Evolutionary conservation across 2,329 filamentous ascomycete species (phyloP), one percentile per base, ranked within the genome.

Genomic region (Nakataea oryzae): DNA sequence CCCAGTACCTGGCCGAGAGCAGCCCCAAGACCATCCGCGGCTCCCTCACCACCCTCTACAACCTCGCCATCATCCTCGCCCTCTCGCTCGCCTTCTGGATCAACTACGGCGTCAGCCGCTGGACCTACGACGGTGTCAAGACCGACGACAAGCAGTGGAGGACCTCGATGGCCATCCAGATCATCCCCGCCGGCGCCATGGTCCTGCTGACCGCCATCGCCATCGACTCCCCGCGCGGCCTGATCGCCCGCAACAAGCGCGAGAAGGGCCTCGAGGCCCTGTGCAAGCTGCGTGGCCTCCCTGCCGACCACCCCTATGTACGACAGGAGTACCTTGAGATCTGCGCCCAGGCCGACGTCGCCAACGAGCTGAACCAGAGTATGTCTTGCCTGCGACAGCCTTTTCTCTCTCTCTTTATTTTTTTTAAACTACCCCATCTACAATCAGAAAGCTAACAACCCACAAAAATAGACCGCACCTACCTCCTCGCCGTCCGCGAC

Each of bases 1-100:
- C 82, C 2, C 77, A 85, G 50, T 86, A 85, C 69, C 80, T 84
- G 57, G 79, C 81, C 1, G 83, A 86, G 68, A 80, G 78, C 66
- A 79, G 82, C 0, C 79, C 81, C 65, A 78, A 81, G 0, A 76
- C 75, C 17, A 80, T 76, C 56, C 76, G 82, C 30, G 61, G 61
- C n/a, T 41, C 32, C 12, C 57, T 62, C 4, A 50, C 75, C 1
- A 74, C 74, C 6, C 69, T 81, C 28, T 79, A 79, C 29, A 69
- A 81, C 9, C 61, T 60, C 54, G 61, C 61, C 59, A 63, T 61
- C 32, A 58, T 58, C 54, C 30, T 80, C 4, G 77, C 76, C n/a
- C 79, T 78, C 63, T 79, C 81, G 63, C 73, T 80, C 12, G 79
- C 77, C 0, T 81, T 80, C 69, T 73, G 70, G 69, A 65, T 63